These are phyloP conservation scores for Sphaerulina musiva DNA, from an alignment of 2,329 filamentous ascomycete genomes.

Conservation along the genomic window DNA sequence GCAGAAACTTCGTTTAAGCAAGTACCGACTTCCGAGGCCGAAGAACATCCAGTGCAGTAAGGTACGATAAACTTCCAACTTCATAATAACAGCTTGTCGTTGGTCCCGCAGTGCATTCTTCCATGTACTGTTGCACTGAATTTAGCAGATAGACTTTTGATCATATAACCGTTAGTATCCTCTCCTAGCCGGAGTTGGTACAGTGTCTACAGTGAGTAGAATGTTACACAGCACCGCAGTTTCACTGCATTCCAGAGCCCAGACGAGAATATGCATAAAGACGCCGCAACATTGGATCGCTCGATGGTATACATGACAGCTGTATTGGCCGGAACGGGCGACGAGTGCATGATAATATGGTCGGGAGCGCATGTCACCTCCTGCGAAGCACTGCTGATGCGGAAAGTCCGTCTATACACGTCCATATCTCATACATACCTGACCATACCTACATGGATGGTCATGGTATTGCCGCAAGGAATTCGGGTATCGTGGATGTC, in stretches of 20 bases:
- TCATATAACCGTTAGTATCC: no score
- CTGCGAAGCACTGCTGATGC: constrained; percentile 2
- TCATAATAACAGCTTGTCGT: neutral
- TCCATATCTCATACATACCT: no score
- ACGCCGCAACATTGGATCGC: constrained; percentile 7
- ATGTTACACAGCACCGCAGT: constrained; percentile 11
- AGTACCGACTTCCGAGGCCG: constrained; percentile 9
- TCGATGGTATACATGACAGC: constrained; percentile 7
- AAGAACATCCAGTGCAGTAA: constrained; percentile 4
- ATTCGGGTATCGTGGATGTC: constrained; percentile 7
- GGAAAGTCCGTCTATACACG: constrained; percentile 4
- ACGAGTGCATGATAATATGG: constrained; percentile 3
- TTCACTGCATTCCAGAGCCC: constrained; percentile 12
- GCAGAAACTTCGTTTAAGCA: neutral
- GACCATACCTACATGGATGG: no score
- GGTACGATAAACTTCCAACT: neutral
- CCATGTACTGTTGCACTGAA: neutral
- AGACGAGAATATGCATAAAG: constrained; percentile 6
- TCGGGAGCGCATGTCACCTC: neutral
- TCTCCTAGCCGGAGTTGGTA: constrained; percentile 4
- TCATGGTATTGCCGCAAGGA: neutral
- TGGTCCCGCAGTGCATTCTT: neutral
- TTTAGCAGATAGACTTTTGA: no score
- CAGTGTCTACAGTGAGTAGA: neutral
- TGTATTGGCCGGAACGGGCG: constrained; percentile 9